phyloP scores from a whole-genome alignment of 176 grass and related monocot species.

The Oryza glumipatula region DNA sequence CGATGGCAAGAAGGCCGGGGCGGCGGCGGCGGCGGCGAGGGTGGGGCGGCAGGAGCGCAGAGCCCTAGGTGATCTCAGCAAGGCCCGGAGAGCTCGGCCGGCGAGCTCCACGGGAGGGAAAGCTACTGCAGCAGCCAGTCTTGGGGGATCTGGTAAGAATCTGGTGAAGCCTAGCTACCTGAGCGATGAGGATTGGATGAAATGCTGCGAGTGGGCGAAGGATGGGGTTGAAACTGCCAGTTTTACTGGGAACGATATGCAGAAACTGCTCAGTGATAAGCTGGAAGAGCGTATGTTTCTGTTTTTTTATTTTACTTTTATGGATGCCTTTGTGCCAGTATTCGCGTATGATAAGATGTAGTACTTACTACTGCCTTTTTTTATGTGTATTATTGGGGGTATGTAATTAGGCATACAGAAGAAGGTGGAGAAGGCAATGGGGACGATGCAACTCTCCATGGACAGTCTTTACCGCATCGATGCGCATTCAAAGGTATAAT shows the following conservation, averaged over 20 bases:
- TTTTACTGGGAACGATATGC: conserved; percentile 34
- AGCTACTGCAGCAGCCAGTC: background rate
- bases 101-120: background rate
- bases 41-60: conserved; percentile 8
- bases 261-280: conserved; percentile 1
- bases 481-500: conserved; percentile 14
- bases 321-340: background rate
- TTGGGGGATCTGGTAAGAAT: background rate
- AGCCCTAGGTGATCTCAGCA: conserved; percentile 28
- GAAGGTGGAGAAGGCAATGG: conserved; percentile 15
- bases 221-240: conserved; percentile 17
- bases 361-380: background rate
- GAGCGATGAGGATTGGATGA: conserved; percentile 33
- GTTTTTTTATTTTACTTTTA: background rate
- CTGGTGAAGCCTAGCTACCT: conserved; percentile 13
- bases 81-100: background rate
- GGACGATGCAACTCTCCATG: background rate
- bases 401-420: conserved; percentile 4
- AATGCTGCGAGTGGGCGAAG: conserved; percentile 33
- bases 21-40: background rate
- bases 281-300: conserved; percentile 5
- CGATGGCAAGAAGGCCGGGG: conserved; percentile 36
- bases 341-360: background rate
- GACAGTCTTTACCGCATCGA: conserved; percentile 5
- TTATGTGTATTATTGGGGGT: background rate